These are phyloP conservation scores for Fagus sylvatica DNA, from an alignment of 306 rosid genomes.

Conservation along the genomic window DNA sequence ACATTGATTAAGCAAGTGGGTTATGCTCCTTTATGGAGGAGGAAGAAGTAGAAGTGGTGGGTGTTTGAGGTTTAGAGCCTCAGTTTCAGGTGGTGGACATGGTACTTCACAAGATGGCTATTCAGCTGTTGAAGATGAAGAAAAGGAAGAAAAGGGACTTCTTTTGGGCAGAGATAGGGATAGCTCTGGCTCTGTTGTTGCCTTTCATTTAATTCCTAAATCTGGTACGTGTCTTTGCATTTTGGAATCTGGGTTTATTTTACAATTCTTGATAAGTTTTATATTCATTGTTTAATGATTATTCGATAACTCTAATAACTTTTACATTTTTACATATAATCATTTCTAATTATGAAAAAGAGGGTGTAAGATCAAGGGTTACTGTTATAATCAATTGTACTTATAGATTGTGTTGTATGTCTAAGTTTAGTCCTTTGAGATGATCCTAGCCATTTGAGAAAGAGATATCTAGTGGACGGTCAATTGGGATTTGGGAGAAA, in stretches of 20 bases:
- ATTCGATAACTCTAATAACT: too few relatives aligned
- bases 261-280: background rate
- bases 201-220: slow-evolving; percentile 44
- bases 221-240: slow-evolving; percentile 31
- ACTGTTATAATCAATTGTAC: background rate
- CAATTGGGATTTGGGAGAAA: background rate
- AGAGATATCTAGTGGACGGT: background rate
- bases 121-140: slow-evolving; percentile 27
- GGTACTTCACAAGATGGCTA: slow-evolving; percentile 30
- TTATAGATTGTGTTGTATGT: background rate
- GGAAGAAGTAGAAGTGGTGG: slow-evolving; percentile 14
- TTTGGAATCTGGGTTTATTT: background rate
- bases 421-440: background rate
- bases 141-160: slow-evolving; percentile 23
- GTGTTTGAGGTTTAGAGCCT: slow-evolving; percentile 29
- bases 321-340: too few relatives aligned
- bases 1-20: slow-evolving; percentile 17
- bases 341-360: too few relatives aligned
- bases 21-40: slow-evolving; percentile 26
- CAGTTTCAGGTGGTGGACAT: slow-evolving; percentile 28
- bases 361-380: background rate
- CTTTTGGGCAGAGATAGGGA: slow-evolving; percentile 44
- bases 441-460: background rate
- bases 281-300: background rate
- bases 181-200: slow-evolving; percentile 48